These are phyloP conservation scores for Debaryomyces nepalensis DNA, from an alignment of 1,139 yeast species.

Conservation along the genomic window DNA sequence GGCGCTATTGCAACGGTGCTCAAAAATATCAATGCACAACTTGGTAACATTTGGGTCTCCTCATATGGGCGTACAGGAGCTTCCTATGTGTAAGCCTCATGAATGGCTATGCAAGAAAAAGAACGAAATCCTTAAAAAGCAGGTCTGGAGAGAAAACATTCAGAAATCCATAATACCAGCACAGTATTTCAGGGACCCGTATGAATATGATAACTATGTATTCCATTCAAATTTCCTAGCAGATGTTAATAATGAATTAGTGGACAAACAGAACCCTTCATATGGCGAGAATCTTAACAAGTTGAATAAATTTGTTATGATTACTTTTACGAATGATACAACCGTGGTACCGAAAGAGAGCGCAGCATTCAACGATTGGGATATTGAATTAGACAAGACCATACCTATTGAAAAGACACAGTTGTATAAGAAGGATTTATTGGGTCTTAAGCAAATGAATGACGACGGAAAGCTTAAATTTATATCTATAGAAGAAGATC, in stretches of 20 bases:
- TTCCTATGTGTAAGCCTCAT: slow-evolving; percentile 59
- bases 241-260: slow-evolving; percentile 66
- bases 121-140: slow-evolving; percentile 58
- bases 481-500: slow-evolving; percentile 59
- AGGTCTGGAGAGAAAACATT: slow-evolving; percentile 62
- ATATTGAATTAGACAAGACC: slow-evolving; percentile 43
- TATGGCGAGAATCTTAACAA: slow-evolving; percentile 48
- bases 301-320: slow-evolving; percentile 60
- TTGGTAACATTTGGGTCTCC: slow-evolving; percentile 82
- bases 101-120: slow-evolving; percentile 68
- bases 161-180: slow-evolving; percentile 71
- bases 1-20: slow-evolving; percentile 63
- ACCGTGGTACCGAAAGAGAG: slow-evolving; percentile 76
- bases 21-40: slow-evolving; percentile 51
- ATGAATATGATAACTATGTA: slow-evolving; percentile 51
- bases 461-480: slow-evolving; percentile 51
- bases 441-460: slow-evolving; percentile 61
- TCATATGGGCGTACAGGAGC: slow-evolving; percentile 74
- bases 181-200: slow-evolving; percentile 70
- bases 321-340: slow-evolving; percentile 63
- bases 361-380: slow-evolving; percentile 66
- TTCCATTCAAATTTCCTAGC: slow-evolving; percentile 60
- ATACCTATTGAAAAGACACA: slow-evolving; percentile 55
- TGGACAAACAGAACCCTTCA: slow-evolving; percentile 26
- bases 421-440: slow-evolving; percentile 54